Base-by-base conservation (phyloP, 1,284 basidiomycete genomes). In the Fereydounia khargensis region DNA sequence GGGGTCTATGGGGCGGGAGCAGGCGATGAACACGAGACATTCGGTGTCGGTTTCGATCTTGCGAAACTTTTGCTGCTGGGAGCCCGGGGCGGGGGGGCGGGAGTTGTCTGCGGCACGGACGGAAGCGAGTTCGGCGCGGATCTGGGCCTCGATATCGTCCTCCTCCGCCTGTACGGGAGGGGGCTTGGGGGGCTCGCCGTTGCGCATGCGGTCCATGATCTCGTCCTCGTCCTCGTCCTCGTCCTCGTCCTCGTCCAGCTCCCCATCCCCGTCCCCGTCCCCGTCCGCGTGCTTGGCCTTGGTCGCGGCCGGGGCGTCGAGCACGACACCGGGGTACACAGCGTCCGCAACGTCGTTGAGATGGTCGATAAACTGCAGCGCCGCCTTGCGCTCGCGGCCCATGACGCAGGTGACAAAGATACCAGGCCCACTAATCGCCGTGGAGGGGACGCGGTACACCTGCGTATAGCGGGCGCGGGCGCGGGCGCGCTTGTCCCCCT, bases 301-400 rank as follows among this genome's bases (percentile, higher is more conserved):
- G n/a, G 33, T 10, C 13, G 32, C 19, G 19, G 21, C 24, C 6
- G 44, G 13, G 8, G 55, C 38, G 13, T 47, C 22, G 6, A 42
- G 40, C n/a, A 33, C 44, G 9, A 68, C 44, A 19, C 61, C 62
- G 2, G 63, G 56, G 35, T 68, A 68, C 17, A 68, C n/a, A 0
- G 48, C 35, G 33, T 61, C 49, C 10, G 61, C 65, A 16, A 70
- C 50, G 35, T 73, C 70, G 19, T 67, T 58, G 21, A 73, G 35
- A 19, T 60, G n/a, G 10, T 68, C 68, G 23, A 64, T 49, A 14
- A 73, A 59, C 34, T 73, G 65, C 14, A 61, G 24, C 9, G 67
- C 69, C 9, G 69, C 69, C 41, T 72, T 73, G 20, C 68, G 47
- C 41, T 73, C 70, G 30, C 61, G 65, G 4, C 59, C 52, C 27